Evolutionary conservation across 345 rosid species (phyloP), one percentile per base, ranked within the genome.

Genomic region (Streptanthus diversifolius): DNA sequence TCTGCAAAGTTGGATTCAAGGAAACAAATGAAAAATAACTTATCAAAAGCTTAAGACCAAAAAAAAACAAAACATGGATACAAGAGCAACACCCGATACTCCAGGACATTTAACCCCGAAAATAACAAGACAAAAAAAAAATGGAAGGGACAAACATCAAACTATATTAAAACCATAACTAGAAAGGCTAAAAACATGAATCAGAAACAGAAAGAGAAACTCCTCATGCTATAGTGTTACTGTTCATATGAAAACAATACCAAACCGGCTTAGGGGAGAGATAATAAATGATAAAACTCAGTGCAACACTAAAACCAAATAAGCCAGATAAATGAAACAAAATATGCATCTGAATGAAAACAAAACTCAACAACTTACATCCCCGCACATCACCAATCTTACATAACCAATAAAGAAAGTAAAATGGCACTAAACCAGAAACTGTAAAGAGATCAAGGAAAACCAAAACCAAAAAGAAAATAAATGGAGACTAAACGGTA

Each of bases 1-100:
- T 87, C 90, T 85, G 90, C 88, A 85, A 80, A 76, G 78, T 81
- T 63, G 66, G 78, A 81, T 74, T 79, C 86, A 81, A 64, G 53
- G 56, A 71, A 49, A 81, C 67, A 44, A 70, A 51, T 21, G 62
- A 80, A 63, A 76, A 70, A 53, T 14, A 57, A 47, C 35, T 47
- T 56, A 66, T 25, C 45, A 63, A 76, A 76, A 63, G 11, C 39
- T 47, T 4, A 75, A 49, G 55, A 58, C 45, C 10, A 61, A 66
- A 36, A 13, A 8, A 59, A 27, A 25, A 47, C 27, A 68, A 44
- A 8, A 63, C 12, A 25, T 18, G 30, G 8, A 44, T 56, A 57
- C 66, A 66, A 5, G 30, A 54, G 36, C 56, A 64, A 33, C 14
- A 7, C 10, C 6, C 48, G 19, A 44, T 24, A 7, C 49, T 41